Percentiles rank a stretch among this genome's conserved stretches.
phyloP scores from a whole-genome alignment of 2,329 filamentous ascomycete species.

The Colletotrichum spinosum region DNA sequence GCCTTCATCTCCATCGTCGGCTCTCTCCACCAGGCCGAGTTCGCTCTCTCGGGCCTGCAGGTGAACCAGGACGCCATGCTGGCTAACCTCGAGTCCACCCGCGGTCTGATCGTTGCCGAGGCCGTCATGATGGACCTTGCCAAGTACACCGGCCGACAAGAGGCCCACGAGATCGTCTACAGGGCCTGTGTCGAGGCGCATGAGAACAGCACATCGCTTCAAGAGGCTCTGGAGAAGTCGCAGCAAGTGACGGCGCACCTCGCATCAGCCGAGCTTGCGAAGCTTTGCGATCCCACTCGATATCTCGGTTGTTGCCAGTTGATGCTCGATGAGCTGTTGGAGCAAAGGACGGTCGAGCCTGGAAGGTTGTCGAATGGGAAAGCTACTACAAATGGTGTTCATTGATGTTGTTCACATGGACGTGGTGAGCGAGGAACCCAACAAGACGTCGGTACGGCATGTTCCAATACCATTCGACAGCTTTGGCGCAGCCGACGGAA shows the following conservation, averaged over 20 bases:
- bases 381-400: neutral
- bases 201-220: slow-evolving; percentile 54
- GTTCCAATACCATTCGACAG: no score
- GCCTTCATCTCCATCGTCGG: slow-evolving; percentile 65
- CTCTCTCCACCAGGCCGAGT: slow-evolving; percentile 64
- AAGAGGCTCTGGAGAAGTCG: slow-evolving; percentile 55
- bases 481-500: no score
- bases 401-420: no score
- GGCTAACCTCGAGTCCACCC: slow-evolving; percentile 61
- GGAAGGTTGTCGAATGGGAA: neutral
- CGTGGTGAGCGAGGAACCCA: no score
- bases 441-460: no score
- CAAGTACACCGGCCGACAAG: slow-evolving; percentile 61
- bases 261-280: slow-evolving; percentile 41
- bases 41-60: slow-evolving; percentile 62
- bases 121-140: slow-evolving; percentile 72
- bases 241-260: slow-evolving; percentile 56
- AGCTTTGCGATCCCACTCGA: slow-evolving; percentile 34
- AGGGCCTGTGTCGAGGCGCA: slow-evolving; percentile 63
- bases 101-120: slow-evolving; percentile 67
- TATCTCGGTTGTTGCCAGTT: slow-evolving; percentile 37
- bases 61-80: slow-evolving; percentile 63
- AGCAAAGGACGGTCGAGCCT: neutral
- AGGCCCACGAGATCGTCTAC: slow-evolving; percentile 68
- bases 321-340: slow-evolving; percentile 36